A percentile compares a stretch with the other conserved stretches of the same genome.
Conservation (phyloP, 495 filamentous ascomycete species). For the Tuber indicum region DNA sequence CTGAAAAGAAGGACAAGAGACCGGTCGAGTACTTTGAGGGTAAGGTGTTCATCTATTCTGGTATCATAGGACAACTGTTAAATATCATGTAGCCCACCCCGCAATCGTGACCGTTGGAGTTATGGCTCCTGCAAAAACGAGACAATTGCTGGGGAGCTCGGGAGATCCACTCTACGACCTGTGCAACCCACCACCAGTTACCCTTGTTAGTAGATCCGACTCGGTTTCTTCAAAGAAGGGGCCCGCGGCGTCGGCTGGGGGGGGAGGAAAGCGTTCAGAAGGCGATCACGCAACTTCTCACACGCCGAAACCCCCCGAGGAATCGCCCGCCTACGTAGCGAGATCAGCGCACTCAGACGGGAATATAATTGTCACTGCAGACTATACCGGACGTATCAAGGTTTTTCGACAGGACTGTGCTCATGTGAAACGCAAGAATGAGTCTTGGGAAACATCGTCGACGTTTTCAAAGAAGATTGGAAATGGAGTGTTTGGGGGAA, state of each 20-base stretch:
- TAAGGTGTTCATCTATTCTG: slow-evolving; percentile 16
- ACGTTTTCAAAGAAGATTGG: slow-evolving; percentile 68
- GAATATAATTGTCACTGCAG: slow-evolving; percentile 87
- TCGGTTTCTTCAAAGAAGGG: slow-evolving; percentile 43
- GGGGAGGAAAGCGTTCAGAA: slow-evolving; percentile 28
- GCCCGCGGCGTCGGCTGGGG: slow-evolving; percentile 25
- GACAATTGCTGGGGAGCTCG: slow-evolving; percentile 68
- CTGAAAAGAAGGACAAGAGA: slow-evolving; percentile 66
- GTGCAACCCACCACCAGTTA: slow-evolving; percentile 91
- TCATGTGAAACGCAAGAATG: slow-evolving; percentile 51
- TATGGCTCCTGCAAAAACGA: slow-evolving; percentile 72
- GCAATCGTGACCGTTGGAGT: slow-evolving; percentile 80
- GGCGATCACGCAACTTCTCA: slow-evolving; percentile 31
- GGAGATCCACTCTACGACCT: slow-evolving; percentile 92
- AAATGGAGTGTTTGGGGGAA: slow-evolving; percentile 54
- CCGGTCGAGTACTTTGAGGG: slow-evolving; percentile 76
- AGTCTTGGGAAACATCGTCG: slow-evolving; percentile 64
- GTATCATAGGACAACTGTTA: slow-evolving; percentile 12
- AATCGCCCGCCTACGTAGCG: slow-evolving; percentile 30
- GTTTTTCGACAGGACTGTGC: slow-evolving; percentile 94
- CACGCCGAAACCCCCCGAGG: slow-evolving; percentile 28
- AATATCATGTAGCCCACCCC: slow-evolving; percentile 55
- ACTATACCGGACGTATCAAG: slow-evolving; percentile 82
- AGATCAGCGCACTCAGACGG: slow-evolving; percentile 60
- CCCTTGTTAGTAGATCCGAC: slow-evolving; percentile 68